Evolutionary conservation across 2,329 filamentous ascomycete genomes (phyloP), one percentile per base, ranked within the genome.

Genomic region (Dothideomycetes sp.): DNA sequence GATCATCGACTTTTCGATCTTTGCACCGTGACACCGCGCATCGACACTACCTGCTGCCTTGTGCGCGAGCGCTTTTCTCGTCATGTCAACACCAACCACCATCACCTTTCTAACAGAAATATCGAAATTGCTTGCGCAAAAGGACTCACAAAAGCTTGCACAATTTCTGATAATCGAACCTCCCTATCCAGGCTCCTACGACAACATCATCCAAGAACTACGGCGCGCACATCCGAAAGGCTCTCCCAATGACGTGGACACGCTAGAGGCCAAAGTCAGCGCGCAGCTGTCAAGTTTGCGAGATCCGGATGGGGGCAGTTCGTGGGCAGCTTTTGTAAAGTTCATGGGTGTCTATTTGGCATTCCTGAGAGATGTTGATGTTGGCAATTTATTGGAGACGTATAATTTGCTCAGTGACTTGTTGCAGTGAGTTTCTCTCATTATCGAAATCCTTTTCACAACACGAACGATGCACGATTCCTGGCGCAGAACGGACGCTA

Each of bases 261-360:
- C 72, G 12, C 65, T 86, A 34, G 77, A 81, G 68, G 66, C 44
- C 68, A 79, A 45, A 75, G 85, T 46, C 75, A 79, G 42, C 69
- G 68, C 34, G 64, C 72, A 9, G 67, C 89, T 2, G 79, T 80
- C 0, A 70, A 79, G 44, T 74, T 79, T 81, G 31, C 71, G 76
- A 2, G 66, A 69, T 0, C 76, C 82, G 37, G 79, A 77, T 1
- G 69, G 74, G 46, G 77, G 79, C 5, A 69, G 73, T 0, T 94
- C n/a, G n/a, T n/a, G 86, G 85, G 75, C 77, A 0, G 76, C 81
- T 1, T 86, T 94, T 56, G 68, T 81, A 36, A 72, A 77, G 2
- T 93, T 94, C 54, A 75, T 93, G 58, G 81, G 77, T 51, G 77
- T 85, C 36, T 95, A 93, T 53, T 69, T 94, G 47, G 67, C 73